phyloP scores from a whole-genome alignment of 768 basidiomycete species.

The Suillus hirtellus region DNA sequence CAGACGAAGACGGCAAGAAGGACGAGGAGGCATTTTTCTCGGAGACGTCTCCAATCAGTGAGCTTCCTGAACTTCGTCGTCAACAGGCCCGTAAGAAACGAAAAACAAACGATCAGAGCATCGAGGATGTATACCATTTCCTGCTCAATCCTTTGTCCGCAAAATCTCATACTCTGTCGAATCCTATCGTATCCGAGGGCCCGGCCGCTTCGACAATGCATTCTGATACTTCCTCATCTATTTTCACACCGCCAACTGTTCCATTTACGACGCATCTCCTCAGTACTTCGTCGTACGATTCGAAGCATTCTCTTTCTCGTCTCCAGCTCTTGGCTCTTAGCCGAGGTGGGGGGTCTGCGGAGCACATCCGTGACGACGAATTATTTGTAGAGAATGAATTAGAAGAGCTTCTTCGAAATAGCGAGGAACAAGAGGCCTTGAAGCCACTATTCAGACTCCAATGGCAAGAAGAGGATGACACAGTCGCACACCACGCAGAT shows the following conservation, averaged over 20 bases:
- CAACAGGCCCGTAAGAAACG: conserved; percentile 31
- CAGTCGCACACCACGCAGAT: conserved; percentile 26
- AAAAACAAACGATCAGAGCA: conserved; percentile 31
- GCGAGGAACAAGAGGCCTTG: conserved; percentile 52
- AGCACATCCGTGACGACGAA: conserved; percentile 65
- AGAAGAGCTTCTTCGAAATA: conserved; percentile 55
- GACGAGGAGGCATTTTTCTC: conserved; percentile 19
- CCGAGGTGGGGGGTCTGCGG: conserved; percentile 55
- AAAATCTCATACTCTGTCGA: conserved; percentile 4
- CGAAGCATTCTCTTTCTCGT: conserved; percentile 49
- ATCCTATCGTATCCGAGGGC: conserved; percentile 2
- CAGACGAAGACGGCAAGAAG: conserved; percentile 33
- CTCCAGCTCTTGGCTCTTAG: conserved; percentile 60
- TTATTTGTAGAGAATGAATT: conserved; percentile 70
- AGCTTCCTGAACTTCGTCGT: neutral
- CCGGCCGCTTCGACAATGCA: conserved; percentile 1
- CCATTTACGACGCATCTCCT: conserved; percentile 47
- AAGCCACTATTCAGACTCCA: conserved; percentile 35
- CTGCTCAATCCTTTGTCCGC: conserved; percentile 55
- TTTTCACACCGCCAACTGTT: conserved; percentile 47
- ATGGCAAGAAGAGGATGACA: conserved; percentile 33
- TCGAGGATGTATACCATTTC: conserved; percentile 53
- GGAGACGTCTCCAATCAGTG: neutral
- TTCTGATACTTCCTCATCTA: conserved; percentile 13
- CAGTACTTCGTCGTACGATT: conserved; percentile 28